phyloP scores from a whole-genome alignment of 2,329 filamentous ascomycete species.

The Chalaropsis ovoidea region DNA sequence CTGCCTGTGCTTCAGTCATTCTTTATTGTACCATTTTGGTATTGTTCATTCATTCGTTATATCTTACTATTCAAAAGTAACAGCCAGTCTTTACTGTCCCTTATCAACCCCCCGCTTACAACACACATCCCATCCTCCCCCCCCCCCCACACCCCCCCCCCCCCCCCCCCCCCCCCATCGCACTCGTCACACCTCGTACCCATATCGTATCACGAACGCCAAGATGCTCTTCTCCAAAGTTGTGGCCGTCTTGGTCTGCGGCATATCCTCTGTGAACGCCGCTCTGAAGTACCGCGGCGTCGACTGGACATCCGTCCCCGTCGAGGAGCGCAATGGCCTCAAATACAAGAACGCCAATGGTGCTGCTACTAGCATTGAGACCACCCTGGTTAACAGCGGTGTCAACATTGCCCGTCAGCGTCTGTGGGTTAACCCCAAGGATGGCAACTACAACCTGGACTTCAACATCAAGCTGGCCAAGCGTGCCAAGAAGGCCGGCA shows the following conservation, averaged over 20 bases:
- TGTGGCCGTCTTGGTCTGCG: slow-evolving; percentile 15
- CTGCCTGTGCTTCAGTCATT: slow-evolving; percentile 5
- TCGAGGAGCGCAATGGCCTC: slow-evolving; percentile 53
- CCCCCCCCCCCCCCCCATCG: background rate
- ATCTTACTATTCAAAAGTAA: slow-evolving; percentile 3
- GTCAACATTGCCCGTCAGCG: slow-evolving; percentile 62
- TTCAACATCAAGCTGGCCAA: slow-evolving; percentile 61
- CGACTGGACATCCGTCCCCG: slow-evolving; percentile 58
- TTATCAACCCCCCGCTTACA: too few relatives aligned
- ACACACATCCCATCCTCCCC: too few relatives aligned
- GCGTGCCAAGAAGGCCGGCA: slow-evolving; percentile 51
- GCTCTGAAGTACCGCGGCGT: slow-evolving; percentile 55
- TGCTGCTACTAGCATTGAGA: slow-evolving; percentile 46
- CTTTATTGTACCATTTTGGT: slow-evolving; percentile 5
- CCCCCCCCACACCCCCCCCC: too few relatives aligned
- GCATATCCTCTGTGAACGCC: slow-evolving; percentile 28
- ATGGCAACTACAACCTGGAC: slow-evolving; percentile 56
- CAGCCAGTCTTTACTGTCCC: slow-evolving; percentile 14
- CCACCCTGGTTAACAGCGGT: slow-evolving; percentile 50
- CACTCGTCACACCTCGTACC: background rate
- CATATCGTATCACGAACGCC: background rate
- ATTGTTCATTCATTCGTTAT: background rate
- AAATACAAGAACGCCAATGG: slow-evolving; percentile 50
- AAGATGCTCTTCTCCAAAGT: slow-evolving; percentile 20
- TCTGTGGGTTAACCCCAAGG: slow-evolving; percentile 58